These are phyloP conservation scores for Acanthamoeba polyphaga DNA, from an alignment of 208 protist species.

Conservation along the genomic window DNA sequence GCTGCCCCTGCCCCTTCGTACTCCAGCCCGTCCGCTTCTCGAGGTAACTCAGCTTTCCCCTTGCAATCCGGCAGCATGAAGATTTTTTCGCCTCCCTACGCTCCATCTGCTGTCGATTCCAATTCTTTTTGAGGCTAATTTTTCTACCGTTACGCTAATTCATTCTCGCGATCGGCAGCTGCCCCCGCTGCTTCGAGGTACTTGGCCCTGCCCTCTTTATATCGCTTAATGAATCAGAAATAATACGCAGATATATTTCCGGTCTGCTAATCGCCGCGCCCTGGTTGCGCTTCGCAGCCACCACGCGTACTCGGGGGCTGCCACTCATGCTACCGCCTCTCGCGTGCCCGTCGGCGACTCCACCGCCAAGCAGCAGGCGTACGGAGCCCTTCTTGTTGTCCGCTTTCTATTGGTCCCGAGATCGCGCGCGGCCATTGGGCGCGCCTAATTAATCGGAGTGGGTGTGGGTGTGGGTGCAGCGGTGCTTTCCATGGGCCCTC, in stretches of 20 bases:
- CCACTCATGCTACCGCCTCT: neutral
- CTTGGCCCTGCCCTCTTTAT: neutral
- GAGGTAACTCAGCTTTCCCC: neutral
- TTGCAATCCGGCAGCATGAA: no score
- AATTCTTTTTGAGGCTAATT: neutral
- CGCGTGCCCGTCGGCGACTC: conserved; percentile 23
- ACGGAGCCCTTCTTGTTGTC: neutral
- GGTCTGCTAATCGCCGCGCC: neutral
- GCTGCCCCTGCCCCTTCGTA: neutral
- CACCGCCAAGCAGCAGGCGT: conserved; percentile 1
- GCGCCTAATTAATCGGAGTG: neutral
- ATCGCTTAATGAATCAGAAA: neutral
- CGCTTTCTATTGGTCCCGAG: neutral
- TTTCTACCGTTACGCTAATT: no score
- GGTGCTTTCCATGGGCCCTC: conserved; percentile 57
- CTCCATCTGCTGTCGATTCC: neutral
- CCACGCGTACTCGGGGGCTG: conserved; percentile 10
- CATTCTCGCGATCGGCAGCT: neutral
- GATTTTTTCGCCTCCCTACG: no score
- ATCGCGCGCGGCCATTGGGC: neutral
- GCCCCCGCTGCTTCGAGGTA: neutral
- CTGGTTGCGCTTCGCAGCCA: neutral
- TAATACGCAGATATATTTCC: neutral
- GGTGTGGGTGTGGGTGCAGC: neutral
- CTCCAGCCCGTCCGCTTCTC: conserved; percentile 9